A percentile compares a stretch with the other conserved stretches of the same genome.
These are phyloP conservation scores for Xylaria nigripes DNA, from an alignment of 495 filamentous ascomycete genomes.

Conservation along the genomic window DNA sequence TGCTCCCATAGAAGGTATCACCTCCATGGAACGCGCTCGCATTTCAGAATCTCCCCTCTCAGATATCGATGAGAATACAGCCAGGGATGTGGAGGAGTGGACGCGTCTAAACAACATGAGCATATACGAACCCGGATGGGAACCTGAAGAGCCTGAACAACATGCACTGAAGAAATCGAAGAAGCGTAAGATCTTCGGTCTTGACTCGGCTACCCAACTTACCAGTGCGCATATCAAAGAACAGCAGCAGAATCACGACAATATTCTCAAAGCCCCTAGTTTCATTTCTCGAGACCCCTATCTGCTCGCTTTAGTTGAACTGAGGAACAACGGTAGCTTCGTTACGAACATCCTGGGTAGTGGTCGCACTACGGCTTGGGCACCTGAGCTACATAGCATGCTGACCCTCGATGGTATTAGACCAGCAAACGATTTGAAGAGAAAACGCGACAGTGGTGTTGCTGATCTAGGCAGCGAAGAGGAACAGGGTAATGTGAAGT, in stretches of 20 bases:
- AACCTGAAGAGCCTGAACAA: slow-evolving; percentile 51
- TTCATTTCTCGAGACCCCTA: slow-evolving; percentile 82
- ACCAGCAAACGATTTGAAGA: slow-evolving; percentile 72
- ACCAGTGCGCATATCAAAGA: slow-evolving; percentile 56
- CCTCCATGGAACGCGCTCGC: slow-evolving; percentile 41
- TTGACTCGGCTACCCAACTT: slow-evolving; percentile 57
- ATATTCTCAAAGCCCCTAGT: slow-evolving; percentile 67
- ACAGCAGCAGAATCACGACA: slow-evolving; percentile 69
- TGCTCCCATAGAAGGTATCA: slow-evolving; percentile 36
- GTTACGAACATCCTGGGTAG: slow-evolving; percentile 72
- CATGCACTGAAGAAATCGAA: slow-evolving; percentile 61
- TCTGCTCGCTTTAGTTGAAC: slow-evolving; percentile 75
- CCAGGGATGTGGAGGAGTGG: slow-evolving; percentile 47
- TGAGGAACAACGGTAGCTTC: slow-evolving; percentile 83
- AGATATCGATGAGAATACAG: slow-evolving; percentile 52
- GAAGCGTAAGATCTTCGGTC: slow-evolving; percentile 64
- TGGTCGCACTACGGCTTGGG: slow-evolving; percentile 69
- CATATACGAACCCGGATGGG: slow-evolving; percentile 41
- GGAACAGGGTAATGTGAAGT: slow-evolving; percentile 49
- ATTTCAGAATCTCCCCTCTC: slow-evolving; percentile 65
- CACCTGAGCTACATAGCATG: slow-evolving; percentile 81
- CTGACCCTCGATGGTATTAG: slow-evolving; percentile 74
- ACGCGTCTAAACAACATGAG: slow-evolving; percentile 43
- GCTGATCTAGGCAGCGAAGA: slow-evolving; percentile 65
- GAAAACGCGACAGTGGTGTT: slow-evolving; percentile 86